Evolutionary conservation across 1,284 basidiomycete species (phyloP), one percentile per base, ranked within the genome.

Genomic region (Pterulicium gracile): DNA sequence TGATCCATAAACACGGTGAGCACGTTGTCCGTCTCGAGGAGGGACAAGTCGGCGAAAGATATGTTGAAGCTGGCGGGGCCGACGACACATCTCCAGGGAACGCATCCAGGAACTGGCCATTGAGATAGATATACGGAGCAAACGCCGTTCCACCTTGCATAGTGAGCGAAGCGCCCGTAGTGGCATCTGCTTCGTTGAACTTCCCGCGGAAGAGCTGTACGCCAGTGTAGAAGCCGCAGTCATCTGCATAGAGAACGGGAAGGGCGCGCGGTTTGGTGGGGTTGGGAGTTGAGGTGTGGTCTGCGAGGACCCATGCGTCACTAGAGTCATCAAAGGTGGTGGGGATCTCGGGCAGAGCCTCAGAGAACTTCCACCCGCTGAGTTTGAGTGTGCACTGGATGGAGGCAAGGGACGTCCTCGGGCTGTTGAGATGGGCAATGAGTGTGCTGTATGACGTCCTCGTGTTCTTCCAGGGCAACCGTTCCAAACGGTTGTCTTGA

Each of bases 281-380:
- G 21, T 50, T 55, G 1, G 54, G 52, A 14, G 74, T 77, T 3
- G 54, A 61, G 4, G 68, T 73, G 42, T 73, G 66, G 51, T 75
- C 61, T 15, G 74, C 75, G 2, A 58, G 50, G 0, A 62, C 54
- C 70, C 74, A 75, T 10, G 56, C 52, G n/a, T 7, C 10, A 32
- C 27, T n/a, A 0, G 59, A 56, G 53, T 76, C 73, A 24, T 63
- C 60, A 47, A 68, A 77, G 15, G 50, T 56, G 0, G 52, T 22
- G 15, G 55, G 48, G 3, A 69, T 61, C 57, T 78, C 75, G 0
- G 75, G 75, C 42, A 79, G 51, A 42, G 68, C 70, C 50, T 76
- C 64, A n/a, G 54, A 54, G 51, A 69, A 75, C 54, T 63, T 69
- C 76, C 76, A 79, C 4, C 61, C 55, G n/a, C 18, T 17, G 39